Evolutionary conservation across 345 rosid genomes (phyloP), one percentile per base, ranked within the genome.

Genomic region (Ceriops tagal): DNA sequence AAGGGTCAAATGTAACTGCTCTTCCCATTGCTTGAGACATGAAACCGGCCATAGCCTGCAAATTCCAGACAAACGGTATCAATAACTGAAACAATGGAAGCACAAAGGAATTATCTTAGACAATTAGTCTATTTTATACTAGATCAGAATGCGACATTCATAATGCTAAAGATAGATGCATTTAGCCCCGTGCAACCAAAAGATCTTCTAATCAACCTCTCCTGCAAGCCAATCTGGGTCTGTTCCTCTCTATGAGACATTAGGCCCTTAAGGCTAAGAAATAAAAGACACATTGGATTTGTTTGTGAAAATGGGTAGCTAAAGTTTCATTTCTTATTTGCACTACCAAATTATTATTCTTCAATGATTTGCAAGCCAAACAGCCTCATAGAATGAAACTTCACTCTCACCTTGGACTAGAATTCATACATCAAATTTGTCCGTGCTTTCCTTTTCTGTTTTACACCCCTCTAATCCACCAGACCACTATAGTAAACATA

Each of bases 21-120:
- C 66, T 72, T 64, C 92, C 88, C 83, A 89, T 82, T 32, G 83
- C 79, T 60, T 65, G 74, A 32, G 97, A 83, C 96, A 87, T 86
- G 79, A 89, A 93, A 71, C 80, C 82, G 37, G 98, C 88, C 88
- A 91, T 83, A 56, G 93, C 97, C 97, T 93, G 82, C 78, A 70
- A 34, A 73, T 8, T 59, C 47, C 71, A 61, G 49, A 56, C 34
- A 58, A 24, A 46, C 31, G 63, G 5, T 2, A 56, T 55, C 61
- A 28, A 65, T 39, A 20, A 70, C 28, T 28, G 6, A 67, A 32
- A 69, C 24, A 30, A 57, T 24, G 71, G 62, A 32, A 37, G 15
- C 49, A 53, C 24, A 58, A 61, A 52, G 8, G n/a, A 58, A 47
- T 26, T 34, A 27, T 2, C 31, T 52, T 13, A 9, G 28, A 26